Evolutionary conservation across 306 rosid genomes (phyloP).

Genomic region (Albizia julibrissin): DNA sequence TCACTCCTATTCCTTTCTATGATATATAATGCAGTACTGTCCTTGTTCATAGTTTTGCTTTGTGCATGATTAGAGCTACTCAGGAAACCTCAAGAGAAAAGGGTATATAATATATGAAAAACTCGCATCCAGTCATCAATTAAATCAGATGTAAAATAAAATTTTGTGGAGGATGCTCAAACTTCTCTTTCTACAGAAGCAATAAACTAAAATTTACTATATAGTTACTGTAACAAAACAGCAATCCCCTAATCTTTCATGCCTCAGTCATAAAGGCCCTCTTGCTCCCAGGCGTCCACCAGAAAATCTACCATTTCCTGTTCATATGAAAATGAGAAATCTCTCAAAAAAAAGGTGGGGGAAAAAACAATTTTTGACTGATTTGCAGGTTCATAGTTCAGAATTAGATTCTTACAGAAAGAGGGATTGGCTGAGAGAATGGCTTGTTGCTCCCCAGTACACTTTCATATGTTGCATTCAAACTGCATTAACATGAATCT

Average conservation of each 20-base stretch:
- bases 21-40: not conserved
- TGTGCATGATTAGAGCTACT: not conserved
- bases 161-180: slow-evolving; percentile 26
- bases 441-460: slow-evolving; percentile 74
- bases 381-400: not conserved
- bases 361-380: not conserved
- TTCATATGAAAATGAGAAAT: slow-evolving; percentile 14
- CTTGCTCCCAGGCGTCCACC: slow-evolving; percentile 79
- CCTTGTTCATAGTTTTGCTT: not conserved
- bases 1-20: not conserved
- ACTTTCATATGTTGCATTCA: slow-evolving; percentile 67
- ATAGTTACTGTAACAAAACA: slow-evolving; percentile 25
- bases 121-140: slow-evolving; percentile 22
- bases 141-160: slow-evolving; percentile 26
- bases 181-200: slow-evolving; percentile 32
- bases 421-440: slow-evolving; percentile 66
- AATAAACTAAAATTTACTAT: slow-evolving; percentile 30
- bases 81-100: not conserved
- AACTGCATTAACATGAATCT: slow-evolving; percentile 55
- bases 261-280: slow-evolving; percentile 66
- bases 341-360: not conserved
- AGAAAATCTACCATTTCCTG: slow-evolving; percentile 93
- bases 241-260: slow-evolving; percentile 15
- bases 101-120: not conserved
- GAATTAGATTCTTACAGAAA: slow-evolving; percentile 50